Evolutionary conservation across 345 rosid species (phyloP), one percentile per base, ranked within the genome.

Genomic region (Eucalyptus shirleyi): DNA sequence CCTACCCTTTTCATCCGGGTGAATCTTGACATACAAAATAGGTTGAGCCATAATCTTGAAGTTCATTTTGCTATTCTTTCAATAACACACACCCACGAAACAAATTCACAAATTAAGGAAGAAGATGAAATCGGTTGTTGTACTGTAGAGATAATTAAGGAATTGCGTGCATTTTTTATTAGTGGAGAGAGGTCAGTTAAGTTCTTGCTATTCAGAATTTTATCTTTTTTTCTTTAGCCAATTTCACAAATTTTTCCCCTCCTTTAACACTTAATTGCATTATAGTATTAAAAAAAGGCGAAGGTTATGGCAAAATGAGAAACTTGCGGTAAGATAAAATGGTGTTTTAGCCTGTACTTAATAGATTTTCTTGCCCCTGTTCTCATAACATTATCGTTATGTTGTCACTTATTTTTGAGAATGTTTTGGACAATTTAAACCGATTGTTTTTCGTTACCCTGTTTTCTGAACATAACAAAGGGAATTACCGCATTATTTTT

Each of bases 21-120:
- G 94, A 42, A 95, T 94, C 90, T 93, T 92, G 87, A 95, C 86
- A 80, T 89, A 90, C 90, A 96, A 88, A 88, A 95, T 85, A 28
- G 99, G 97, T 88, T 93, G 97, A 92, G 95, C 90, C 81, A 95
- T 93, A 89, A 92, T 95, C 67, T 94, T 92, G 87, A 93, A 92
- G 95, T 92, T 96, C 92, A 96, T 94, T 90, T 94, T 96, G 91
- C 96, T 94, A 90, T 92, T 94, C 95, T 60, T 60, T 60, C 67
- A 26, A 28, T 26, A 60, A 28, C 67, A 28, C 67, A 26, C 30
- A 28, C 59, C 59, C 59, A 60, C 28, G 10, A 56, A 56, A 56
- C 26, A 56, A 23, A 56, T 21, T 56, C 1, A 56, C 14, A 56
- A 24, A 56, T 56, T 24, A 24, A 56, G 62, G 62, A 56, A 56